Conservation (phyloP, 257 asterid genomes). For the Linaria vulgaris region DNA sequence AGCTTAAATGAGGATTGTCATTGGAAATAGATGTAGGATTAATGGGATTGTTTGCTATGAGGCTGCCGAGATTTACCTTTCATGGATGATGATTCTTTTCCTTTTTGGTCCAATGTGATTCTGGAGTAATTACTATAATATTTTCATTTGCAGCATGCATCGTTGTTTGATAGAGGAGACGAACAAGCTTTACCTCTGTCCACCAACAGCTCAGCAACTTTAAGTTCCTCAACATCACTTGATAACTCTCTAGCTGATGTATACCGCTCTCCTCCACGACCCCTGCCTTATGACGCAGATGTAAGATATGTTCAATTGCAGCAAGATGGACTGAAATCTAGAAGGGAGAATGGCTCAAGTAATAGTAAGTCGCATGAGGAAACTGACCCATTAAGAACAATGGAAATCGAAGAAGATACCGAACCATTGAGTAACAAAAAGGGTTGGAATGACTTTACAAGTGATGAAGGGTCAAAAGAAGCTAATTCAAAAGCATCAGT, state of each 20-base stretch:
- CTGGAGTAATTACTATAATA: too few relatives aligned
- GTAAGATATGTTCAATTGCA: conserved; percentile 52
- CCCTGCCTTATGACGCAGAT: conserved; percentile 64
- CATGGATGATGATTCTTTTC: too few relatives aligned
- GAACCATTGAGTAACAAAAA: conserved; percentile 51
- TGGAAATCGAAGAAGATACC: conserved; percentile 61
- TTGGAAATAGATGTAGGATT: too few relatives aligned
- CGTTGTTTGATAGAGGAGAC: conserved; percentile 53
- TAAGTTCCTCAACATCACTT: conserved; percentile 40
- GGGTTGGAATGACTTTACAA: conserved; percentile 60
- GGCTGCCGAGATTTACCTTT: too few relatives aligned
- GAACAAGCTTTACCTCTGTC: conserved; percentile 45
- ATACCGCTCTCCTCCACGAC: conserved; percentile 69
- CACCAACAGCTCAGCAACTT: conserved; percentile 43
- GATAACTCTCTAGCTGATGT: conserved; percentile 54
- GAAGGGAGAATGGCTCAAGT: conserved; percentile 73
- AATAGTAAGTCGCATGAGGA: conserved; percentile 87
- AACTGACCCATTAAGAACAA: conserved; percentile 72
- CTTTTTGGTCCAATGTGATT: too few relatives aligned
- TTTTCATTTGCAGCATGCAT: conserved; percentile 46
- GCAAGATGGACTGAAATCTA: conserved; percentile 56
- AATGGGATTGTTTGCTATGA: too few relatives aligned
- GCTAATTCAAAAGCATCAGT: conserved; percentile 35
- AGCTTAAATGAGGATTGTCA: too few relatives aligned
- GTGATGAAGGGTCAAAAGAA: conserved; percentile 55